phyloP scores from a whole-genome alignment of 75 land plant species.

The Cryptomeria japonica region DNA sequence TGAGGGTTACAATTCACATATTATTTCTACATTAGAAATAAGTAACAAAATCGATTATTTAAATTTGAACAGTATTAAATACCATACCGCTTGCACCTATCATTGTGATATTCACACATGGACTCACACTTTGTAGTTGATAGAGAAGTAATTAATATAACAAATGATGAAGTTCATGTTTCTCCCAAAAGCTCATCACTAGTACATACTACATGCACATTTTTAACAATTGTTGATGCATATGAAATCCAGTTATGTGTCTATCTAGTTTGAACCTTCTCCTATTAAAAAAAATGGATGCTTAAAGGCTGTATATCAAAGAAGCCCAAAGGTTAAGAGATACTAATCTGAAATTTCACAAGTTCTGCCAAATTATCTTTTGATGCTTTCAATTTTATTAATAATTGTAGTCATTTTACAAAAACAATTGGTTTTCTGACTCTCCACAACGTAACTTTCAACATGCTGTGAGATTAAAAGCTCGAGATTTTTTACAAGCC shows the following conservation, averaged over 20 bases:
- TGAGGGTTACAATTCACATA: too few species aligned
- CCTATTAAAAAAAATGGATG: neutral
- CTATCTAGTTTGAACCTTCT: neutral
- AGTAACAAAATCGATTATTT: too few species aligned
- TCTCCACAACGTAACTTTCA: neutral
- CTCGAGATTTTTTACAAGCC: neutral
- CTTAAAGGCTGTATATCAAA: neutral
- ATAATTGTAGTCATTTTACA: neutral
- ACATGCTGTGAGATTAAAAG: neutral
- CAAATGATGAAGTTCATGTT: neutral
- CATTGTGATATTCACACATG: neutral
- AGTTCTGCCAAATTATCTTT: neutral
- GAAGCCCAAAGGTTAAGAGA: neutral
- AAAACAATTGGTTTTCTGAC: neutral
- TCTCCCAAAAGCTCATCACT: neutral
- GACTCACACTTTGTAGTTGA: neutral
- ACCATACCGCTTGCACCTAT: too few species aligned
- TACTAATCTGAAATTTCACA: neutral
- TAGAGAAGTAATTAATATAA: neutral
- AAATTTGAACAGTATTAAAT: too few species aligned
- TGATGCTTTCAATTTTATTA: neutral
- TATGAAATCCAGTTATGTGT: neutral
- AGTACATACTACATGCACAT: neutral
- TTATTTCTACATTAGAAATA: too few species aligned
- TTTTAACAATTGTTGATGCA: neutral